Evolutionary conservation across 257 asterid genomes (phyloP), one percentile per base, ranked within the genome.

Genomic region (Solanum etuberosum): DNA sequence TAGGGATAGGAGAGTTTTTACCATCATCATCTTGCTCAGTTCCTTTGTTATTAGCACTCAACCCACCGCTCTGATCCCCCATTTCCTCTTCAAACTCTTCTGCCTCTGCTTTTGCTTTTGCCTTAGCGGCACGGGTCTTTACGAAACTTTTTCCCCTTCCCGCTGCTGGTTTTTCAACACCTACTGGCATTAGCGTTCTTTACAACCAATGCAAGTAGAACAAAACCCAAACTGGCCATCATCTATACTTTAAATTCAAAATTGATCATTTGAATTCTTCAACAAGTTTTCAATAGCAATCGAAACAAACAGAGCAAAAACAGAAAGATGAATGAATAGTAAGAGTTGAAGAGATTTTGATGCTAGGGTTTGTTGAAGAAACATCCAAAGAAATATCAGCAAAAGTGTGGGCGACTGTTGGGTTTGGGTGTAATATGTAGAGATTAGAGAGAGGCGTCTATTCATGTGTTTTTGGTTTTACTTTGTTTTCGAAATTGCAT

Each of bases 51-150:
- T 91, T 90, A 83, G 88, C 93, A 90, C 92, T 91, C 87, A 88
- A 72, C 1, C 91, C 91, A 32, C 90, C 92, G 70, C 91, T 91
- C 42, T 72, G 84, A 70, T 91, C 93, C 86, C 74, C 92, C 93
- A 91, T 91, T 61, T 83, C 72, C 76, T 43, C 40, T 80, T 25
- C 59, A 29, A 7, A 31, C 25, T 20, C 25, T 34, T n/a, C 15
- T 70, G 76, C 76, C 40, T 70, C n/a, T 29, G 76, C 78, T 32
- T 70, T 86, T 40, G 82, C 48, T 71, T 72, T 87, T 42, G 83
- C 48, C 85, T 74, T 74, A 31, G 23, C 85, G 29, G 43, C 80
- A 72, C 76, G 6, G 12, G 74, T 68, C 37, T 68, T 29, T 29
- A 29, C 20, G 74, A 29, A 29, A 68, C 23, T 71, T 71, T 32